Percentiles rank a stretch among this genome's conserved stretches.
Evolutionary conservation across 2,329 filamentous ascomycete species (phyloP).

Genomic region (Ophiocordyceps camponoti-rufipedis): DNA sequence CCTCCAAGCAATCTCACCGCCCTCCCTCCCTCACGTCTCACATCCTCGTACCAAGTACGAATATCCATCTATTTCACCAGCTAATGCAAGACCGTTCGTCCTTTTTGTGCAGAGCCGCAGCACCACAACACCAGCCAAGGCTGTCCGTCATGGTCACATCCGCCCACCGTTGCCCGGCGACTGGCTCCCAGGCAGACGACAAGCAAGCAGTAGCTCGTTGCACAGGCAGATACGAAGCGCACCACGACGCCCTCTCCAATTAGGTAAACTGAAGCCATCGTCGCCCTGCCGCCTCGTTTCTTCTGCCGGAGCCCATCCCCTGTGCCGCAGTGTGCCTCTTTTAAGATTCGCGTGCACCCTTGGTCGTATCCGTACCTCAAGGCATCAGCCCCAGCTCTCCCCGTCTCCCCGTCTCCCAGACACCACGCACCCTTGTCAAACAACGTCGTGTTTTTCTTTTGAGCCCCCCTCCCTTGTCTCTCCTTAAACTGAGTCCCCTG

Average conservation of each 20-base stretch:
- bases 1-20: not conserved
- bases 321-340: not conserved
- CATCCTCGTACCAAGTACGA: not conserved
- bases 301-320: not conserved
- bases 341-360: not conserved
- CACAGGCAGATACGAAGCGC: not conserved
- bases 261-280: not conserved
- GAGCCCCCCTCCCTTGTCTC: not conserved
- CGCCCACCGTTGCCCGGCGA: no score
- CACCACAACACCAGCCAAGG: no score
- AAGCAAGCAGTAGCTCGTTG: not conserved
- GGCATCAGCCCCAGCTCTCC: not conserved
- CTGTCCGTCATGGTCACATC: no score
- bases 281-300: not conserved
- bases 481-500: not conserved
- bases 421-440: no score
- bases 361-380: not conserved
- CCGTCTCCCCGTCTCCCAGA: no score
- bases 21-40: no score
- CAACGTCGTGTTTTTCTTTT: no score
- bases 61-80: no score
- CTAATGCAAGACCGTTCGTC: no score
- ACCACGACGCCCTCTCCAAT: not conserved
- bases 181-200: no score
- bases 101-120: no score